Percentiles rank a stretch among this genome's conserved stretches.
Evolutionary conservation across 257 asterid species (phyloP).

Genomic region (Solanum piurae): DNA sequence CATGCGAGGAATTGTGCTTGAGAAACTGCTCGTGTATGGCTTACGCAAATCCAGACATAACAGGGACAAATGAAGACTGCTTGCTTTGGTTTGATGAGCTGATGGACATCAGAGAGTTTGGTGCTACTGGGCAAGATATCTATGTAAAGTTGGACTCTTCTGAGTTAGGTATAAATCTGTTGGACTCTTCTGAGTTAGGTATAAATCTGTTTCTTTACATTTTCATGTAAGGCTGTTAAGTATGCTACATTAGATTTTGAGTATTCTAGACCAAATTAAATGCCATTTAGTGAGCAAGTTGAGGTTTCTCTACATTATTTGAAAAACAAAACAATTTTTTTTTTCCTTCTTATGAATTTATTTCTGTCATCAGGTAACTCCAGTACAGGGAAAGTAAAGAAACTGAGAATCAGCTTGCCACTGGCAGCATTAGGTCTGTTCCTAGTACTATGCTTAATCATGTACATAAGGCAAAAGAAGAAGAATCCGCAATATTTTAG

Average conservation of each 20-base stretch:
- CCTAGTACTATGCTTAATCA: neutral
- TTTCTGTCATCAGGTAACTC: neutral
- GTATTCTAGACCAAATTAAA: neutral
- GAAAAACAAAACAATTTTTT: neutral
- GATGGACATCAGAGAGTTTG: neutral
- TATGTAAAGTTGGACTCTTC: neutral
- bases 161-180: neutral
- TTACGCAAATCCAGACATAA: neutral
- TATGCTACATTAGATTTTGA: neutral
- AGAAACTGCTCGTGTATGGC: neutral
- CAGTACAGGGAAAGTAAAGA: neutral
- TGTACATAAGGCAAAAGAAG: neutral
- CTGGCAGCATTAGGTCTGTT: neutral
- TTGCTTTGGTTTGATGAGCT: neutral
- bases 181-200: neutral
- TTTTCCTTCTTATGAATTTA: neutral
- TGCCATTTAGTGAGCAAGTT: neutral
- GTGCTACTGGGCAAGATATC: neutral
- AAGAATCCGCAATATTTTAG: neutral
- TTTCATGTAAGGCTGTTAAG: neutral
- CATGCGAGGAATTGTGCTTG: constrained; percentile 4
- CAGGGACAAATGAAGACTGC: neutral
- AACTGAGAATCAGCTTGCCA: neutral
- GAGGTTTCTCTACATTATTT: neutral
- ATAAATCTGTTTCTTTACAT: neutral